Evolutionary conservation across 805 yeast species (phyloP).

Genomic region (Schwanniomyces occidentalis): DNA sequence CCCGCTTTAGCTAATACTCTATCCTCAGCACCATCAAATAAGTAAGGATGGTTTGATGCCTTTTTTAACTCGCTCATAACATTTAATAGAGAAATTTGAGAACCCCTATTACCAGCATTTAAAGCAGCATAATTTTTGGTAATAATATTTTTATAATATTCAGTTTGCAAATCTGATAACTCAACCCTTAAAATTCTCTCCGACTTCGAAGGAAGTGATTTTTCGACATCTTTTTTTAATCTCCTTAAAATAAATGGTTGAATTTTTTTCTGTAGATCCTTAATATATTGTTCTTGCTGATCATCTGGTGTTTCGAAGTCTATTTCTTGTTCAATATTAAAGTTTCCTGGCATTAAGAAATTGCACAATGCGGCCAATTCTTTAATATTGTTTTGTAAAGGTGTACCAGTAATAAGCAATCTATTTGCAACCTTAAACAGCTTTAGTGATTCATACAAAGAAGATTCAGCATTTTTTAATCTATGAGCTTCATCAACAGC

Average conservation of each 20-base stretch:
- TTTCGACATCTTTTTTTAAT: conserved; percentile 95
- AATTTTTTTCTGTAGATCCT: conserved; percentile 77
- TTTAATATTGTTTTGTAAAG: conserved; percentile 91
- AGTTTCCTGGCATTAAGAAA: conserved; percentile 93
- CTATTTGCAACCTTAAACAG: conserved; percentile 84
- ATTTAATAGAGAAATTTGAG: conserved; percentile 84
- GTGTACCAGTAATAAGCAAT: conserved; percentile 94
- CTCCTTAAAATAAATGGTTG: conserved; percentile 93
- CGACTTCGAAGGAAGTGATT: conserved; percentile 91
- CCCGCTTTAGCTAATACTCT: conserved; percentile 70
- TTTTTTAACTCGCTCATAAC: conserved; percentile 95
- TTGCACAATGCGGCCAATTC: conserved; percentile 94
- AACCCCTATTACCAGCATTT: conserved; percentile 71
- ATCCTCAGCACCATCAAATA: conserved; percentile 91
- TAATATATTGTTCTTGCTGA: conserved; percentile 85
- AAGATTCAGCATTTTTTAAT: conserved; percentile 89
- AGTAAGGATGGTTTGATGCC: conserved; percentile 95
- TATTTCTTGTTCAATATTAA: conserved; percentile 88
- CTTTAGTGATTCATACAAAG: conserved; percentile 83
- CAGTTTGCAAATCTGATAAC: conserved; percentile 91
- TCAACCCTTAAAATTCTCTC: conserved; percentile 95
- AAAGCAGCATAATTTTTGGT: conserved; percentile 91
- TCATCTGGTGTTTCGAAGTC: conserved; percentile 89
- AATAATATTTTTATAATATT: conserved; percentile 89
- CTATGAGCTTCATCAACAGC: conserved; percentile 99